Evolutionary conservation across 2,329 filamentous ascomycete species (phyloP), one percentile per base, ranked within the genome.

Genomic region (Huntiella decipiens): DNA sequence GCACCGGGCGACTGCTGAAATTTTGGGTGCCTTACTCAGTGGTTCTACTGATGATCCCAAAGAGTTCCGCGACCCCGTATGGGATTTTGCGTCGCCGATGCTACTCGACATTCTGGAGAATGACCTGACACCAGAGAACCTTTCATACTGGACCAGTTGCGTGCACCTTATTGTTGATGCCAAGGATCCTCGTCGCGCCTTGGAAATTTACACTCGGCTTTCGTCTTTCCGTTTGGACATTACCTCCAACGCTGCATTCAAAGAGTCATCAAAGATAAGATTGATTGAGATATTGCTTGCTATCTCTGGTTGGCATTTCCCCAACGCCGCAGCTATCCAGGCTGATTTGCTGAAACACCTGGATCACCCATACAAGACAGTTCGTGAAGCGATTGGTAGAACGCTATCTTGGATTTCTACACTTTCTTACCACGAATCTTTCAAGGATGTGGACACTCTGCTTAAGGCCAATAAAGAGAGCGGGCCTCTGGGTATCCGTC

Each of bases 321-420:
- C 85, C 51, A 68, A 85, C 8, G 84, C 92, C 54, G 76, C 84
- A 61, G 86, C 87, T 0, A 88, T 98, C 43, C 66, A 94, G 5
- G 70, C 92, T 32, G 77, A 98, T 60, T 95, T 96, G 62, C 67
- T 98, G 50, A 69, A 73, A 17, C 91, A 98, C 58, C 77, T 98
- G 36, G 86, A 98, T 57, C 91, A 98, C 59, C 91, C 91, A 0
- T 98, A 98, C 66, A 98, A 98, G 66, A 82, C 86, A 28, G 91
- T 98, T 4, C 80, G 91, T 49, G 91, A 98, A 62, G 79, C 88
- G 1, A 94, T 98, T 64, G 91, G 91, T 1, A 73, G 85, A 38
- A 88, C 88, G 0, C 74, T 98, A 49, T 81, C 84, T 3, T 80
- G 79, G 3, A 88, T 96, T 48, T 91, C 87, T 60, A 81, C 87